phyloP scores from a whole-genome alignment of 805 yeast species.

The Hanseniaspora mollemarum region DNA sequence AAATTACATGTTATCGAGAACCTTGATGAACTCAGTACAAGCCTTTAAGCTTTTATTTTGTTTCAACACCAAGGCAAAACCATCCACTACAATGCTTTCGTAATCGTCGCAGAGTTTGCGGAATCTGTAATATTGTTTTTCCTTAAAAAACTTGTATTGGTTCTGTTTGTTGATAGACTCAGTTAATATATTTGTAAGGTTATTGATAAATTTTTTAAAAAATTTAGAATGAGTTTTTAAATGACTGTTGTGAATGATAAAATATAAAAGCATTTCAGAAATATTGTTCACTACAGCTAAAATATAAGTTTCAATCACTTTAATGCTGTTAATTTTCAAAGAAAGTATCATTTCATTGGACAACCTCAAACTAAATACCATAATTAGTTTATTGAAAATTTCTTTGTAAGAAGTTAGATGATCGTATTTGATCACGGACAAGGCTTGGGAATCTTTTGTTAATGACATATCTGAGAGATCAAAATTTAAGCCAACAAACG shows the following conservation, averaged over 20 bases:
- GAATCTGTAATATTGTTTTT: not conserved
- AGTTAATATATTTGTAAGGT: not conserved
- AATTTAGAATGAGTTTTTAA: not conserved
- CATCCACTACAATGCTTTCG: not conserved
- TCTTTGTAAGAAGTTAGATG: constrained; percentile 17
- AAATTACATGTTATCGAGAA: not conserved
- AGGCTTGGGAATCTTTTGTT: constrained; percentile 27
- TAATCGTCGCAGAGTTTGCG: not conserved
- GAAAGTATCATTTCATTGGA: constrained; percentile 25
- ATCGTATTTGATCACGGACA: constrained; percentile 18
- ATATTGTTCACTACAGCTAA: constrained; percentile 18
- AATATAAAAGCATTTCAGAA: constrained; percentile 19
- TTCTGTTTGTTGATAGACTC: not conserved
- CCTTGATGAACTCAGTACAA: not conserved
- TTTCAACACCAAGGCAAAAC: not conserved
- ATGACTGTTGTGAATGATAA: constrained; percentile 12
- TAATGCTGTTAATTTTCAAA: constrained; percentile 20
- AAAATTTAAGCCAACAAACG: constrained; percentile 37
- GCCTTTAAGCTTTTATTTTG: not conserved
- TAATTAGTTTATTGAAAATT: constrained; percentile 23
- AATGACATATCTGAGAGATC: constrained; percentile 29
- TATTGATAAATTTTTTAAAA: constrained; percentile 4
- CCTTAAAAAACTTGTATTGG: not conserved
- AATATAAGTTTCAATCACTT: constrained; percentile 23
- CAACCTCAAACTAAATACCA: constrained; percentile 29